A percentile compares a stretch with the other conserved stretches of the same genome.
These are phyloP conservation scores for Bromus sterilis DNA, from an alignment of 176 grass and related monocot genomes.

Conservation along the genomic window DNA sequence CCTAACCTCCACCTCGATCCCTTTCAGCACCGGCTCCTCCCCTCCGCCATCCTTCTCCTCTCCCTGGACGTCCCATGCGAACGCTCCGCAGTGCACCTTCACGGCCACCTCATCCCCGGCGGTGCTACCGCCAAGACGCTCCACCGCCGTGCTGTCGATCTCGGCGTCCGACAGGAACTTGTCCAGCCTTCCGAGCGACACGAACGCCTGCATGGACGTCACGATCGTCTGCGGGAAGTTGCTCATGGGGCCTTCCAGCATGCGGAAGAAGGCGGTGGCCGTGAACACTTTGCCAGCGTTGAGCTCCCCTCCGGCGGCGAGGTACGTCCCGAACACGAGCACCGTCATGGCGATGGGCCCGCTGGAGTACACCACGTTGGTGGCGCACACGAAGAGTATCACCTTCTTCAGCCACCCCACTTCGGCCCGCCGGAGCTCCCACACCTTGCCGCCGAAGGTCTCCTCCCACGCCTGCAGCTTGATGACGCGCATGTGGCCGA, in stretches of 20 bases:
- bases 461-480: constrained; percentile 76
- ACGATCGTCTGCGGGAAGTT: constrained; percentile 52
- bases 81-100: constrained; percentile 26
- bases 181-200: constrained; percentile 60
- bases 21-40: constrained; percentile 15
- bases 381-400: constrained; percentile 43
- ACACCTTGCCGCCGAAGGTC: constrained; percentile 31
- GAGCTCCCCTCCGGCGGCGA: constrained; percentile 23
- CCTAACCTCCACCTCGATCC: constrained; percentile 35
- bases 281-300: constrained; percentile 72
- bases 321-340: constrained; percentile 54
- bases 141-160: constrained; percentile 32
- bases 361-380: constrained; percentile 37
- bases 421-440: constrained; percentile 27
- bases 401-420: constrained; percentile 42
- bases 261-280: constrained; percentile 47
- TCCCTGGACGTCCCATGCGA: constrained; percentile 35
- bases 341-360: constrained; percentile 33
- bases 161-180: constrained; percentile 40
- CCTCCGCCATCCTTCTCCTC: not conserved
- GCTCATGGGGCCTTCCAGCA: constrained; percentile 47
- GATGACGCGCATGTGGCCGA: constrained; percentile 53
- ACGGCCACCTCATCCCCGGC: not conserved
- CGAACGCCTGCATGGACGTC: constrained; percentile 35
- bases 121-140: not conserved